Conservation (phyloP, 306 rosid species). For the Prunus campanulata region DNA sequence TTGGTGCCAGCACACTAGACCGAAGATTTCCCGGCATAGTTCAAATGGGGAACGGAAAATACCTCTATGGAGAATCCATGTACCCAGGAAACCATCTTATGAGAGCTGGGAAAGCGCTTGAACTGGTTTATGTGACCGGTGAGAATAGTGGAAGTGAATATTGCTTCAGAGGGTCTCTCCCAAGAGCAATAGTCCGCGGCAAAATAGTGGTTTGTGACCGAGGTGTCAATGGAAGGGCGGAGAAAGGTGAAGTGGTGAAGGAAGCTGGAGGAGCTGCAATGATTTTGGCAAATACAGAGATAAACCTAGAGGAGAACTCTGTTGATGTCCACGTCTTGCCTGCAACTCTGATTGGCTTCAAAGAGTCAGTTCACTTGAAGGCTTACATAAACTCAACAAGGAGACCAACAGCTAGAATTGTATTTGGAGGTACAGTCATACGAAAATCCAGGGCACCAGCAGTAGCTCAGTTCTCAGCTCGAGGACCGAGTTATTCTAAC, state of each 20-base stretch:
- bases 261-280: constrained; percentile 90
- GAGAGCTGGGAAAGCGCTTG: constrained; percentile 41
- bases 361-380: constrained; percentile 63
- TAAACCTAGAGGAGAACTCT: constrained; percentile 81
- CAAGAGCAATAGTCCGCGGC: constrained; percentile 63
- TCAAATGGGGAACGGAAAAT: constrained; percentile 60
- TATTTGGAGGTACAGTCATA: constrained; percentile 73
- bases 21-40: constrained; percentile 71
- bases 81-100: constrained; percentile 41
- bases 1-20: constrained; percentile 84
- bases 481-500: constrained; percentile 83
- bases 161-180: constrained; percentile 79
- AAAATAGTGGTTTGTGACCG: constrained; percentile 88
- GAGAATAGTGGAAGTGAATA: constrained; percentile 53
- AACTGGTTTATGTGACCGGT: constrained; percentile 50
- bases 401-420: constrained; percentile 57
- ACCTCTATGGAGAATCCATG: constrained; percentile 75
- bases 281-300: constrained; percentile 76
- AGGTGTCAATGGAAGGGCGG: constrained; percentile 83
- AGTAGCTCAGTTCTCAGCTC: constrained; percentile 79
- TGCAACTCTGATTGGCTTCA: constrained; percentile 80
- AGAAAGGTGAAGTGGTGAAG: constrained; percentile 83
- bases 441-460: constrained; percentile 72
- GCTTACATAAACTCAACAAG: constrained; percentile 64
- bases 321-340: constrained; percentile 95